These are phyloP conservation scores for Asclepias syriaca DNA, from an alignment of 257 asterid species.

Conservation along the genomic window DNA sequence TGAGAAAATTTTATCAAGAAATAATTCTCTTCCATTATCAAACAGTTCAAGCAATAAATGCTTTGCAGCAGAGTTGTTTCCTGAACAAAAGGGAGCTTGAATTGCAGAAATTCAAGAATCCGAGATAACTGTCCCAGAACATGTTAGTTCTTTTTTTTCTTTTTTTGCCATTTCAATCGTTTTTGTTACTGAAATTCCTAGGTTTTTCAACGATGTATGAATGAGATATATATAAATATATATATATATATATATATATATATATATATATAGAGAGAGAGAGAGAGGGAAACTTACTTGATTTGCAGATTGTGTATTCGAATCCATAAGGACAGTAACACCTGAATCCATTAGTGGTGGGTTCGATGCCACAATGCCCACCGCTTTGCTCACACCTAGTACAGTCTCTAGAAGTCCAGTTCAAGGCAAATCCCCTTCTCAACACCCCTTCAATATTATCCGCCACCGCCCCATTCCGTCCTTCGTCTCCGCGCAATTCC, in stretches of 20 bases:
- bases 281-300: conserved; percentile 26
- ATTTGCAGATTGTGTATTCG: conserved; percentile 39
- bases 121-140: not conserved
- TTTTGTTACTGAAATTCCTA: not conserved
- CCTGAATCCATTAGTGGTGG: conserved; percentile 10
- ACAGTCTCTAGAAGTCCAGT: conserved; percentile 37
- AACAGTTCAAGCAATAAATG: not conserved
- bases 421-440: conserved; percentile 48
- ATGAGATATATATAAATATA: not conserved
- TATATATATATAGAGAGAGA: not conserved
- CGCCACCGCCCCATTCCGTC: not conserved
- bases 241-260: not conserved
- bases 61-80: not conserved
- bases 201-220: not conserved
- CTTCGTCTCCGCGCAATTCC: conserved; percentile 24
- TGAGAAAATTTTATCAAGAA: not conserved
- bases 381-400: conserved; percentile 1
- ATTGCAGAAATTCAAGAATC: not conserved
- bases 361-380: conserved; percentile 18
- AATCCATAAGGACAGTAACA: conserved; percentile 62
- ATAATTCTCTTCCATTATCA: not conserved
- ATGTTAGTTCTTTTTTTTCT: not conserved
- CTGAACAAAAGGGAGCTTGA: not conserved
- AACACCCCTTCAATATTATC: conserved; percentile 20
- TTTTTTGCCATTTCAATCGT: not conserved